Base-by-base conservation (phyloP, 805 yeast species). In the Barnettozyma sucrosica region DNA sequence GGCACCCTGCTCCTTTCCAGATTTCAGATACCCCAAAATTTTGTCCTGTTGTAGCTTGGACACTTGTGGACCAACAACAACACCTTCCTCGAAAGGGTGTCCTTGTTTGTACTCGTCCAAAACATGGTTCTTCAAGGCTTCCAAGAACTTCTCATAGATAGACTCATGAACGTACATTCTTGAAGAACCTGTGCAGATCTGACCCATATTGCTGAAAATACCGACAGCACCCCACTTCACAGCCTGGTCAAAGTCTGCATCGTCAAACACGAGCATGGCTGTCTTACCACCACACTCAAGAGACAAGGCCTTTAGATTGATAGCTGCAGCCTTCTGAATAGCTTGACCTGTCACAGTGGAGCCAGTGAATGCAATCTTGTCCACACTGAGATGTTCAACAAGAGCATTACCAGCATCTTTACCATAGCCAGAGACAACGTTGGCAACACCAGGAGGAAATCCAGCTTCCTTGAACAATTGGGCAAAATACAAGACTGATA, bases 141-240 rank as follows among this genome's bases (percentile, higher is more conserved):
- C 61, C 33, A 77, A 61, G 54, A 77, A 71, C 57, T 73, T 67
- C 49, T 79, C 81, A 63, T 79, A 77, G 49, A 77, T 62, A 14
- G 70, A 71, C 50, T 76, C 80, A 56, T 79, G 83, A 49, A 79
- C 68, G 55, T 76, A 77, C 42, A 78, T 66, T 66, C 83, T 72
- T 20, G 83, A 77, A 48, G 83, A 80, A 47, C 83, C 83, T 43
- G 82, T 76, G 64, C 85, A 79, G 52, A 79, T 80, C 65, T 79
- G 83, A 53, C 85, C 85, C 58, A 79, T 71, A 66, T 79, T 79
- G 66, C 68, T 72, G 68, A 78, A 78, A 52, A 79, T 77, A 58
- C 82, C 83, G 51, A 69, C 58, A 42, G 71, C 75, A 4, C 75
- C 75, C 76, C 80, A 77, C 53, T 75, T 71, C 28, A 70, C 68